Base-by-base conservation (phyloP, 768 basidiomycete genomes). In the Podaxis sp. region DNA sequence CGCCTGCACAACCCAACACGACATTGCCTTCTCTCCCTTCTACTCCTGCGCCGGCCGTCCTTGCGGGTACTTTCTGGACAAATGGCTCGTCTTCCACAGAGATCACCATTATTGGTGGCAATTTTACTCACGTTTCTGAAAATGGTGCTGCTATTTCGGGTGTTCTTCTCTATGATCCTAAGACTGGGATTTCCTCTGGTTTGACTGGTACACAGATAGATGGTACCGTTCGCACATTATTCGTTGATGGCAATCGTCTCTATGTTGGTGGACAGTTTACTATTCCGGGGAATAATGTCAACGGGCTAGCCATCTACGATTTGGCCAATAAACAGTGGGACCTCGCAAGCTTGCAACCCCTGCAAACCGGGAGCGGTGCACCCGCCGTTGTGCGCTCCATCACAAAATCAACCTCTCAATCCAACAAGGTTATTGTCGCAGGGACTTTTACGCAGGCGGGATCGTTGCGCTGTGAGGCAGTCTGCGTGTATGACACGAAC, bases 21-120 rank as follows among this genome's bases (percentile, higher is more conserved):
- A 73, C 83, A 1, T 82, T 93, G n/a, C 88, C 92, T 15, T 59
- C 83, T 15, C 49, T 76, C 1, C 79, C 84, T 30, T 74, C 85
- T 9, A 80, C 87, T 1, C 77, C 83, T 1, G 91, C 93, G 0
- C 93, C 95, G 0, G 87, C 93, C 17, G 86, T 98, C 64, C 80
- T 97, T 59, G 84, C 93, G 0, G 96, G 93, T 36, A 84, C 85
- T 2, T 98, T 95, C 79, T 98, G 93, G 93, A 90, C 85, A 6
- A 97, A 98, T 70, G 80, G 79, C 40, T 83, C 88, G 1, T 86
- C 86, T 2, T 80, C 83, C 4, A 72, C 69, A 51, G 85, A 92
- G 61, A 74, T 93, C 19, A 85, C 86, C 48, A 85, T 98, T 65
- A 79, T 98, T 53, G 96, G 95, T 36, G 96, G 96, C 39, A 95